Percentiles rank a stretch among this genome's conserved stretches.
Conservation (phyloP, 129 eudicot species). For the Flaveria bidentis region DNA sequence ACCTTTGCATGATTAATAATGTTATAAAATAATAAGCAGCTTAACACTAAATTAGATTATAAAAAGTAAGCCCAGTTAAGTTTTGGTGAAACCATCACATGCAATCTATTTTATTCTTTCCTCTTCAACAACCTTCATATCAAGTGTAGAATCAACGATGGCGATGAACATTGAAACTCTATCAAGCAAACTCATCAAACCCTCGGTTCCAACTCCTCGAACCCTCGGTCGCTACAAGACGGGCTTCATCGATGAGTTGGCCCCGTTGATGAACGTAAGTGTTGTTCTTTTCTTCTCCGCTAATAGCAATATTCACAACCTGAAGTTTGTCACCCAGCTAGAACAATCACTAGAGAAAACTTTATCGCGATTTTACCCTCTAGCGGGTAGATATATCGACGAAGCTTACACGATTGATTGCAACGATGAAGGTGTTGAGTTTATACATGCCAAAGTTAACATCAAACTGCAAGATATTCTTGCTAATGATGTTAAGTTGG, state of each 20-base stretch:
- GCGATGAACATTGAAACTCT: neutral
- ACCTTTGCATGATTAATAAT: neutral
- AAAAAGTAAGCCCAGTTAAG: neutral
- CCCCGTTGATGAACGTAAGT: neutral
- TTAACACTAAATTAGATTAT: neutral
- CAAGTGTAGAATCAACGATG: neutral
- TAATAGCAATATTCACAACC: neutral
- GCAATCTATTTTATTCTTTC: neutral
- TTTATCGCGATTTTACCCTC: neutral
- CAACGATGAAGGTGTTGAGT: slow-evolving; percentile 7
- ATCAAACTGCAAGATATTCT: slow-evolving; percentile 7
- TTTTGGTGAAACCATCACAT: neutral
- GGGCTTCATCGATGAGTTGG: neutral
- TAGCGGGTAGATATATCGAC: neutral
- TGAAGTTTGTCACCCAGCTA: neutral
- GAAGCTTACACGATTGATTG: neutral
- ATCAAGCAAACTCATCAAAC: slow-evolving; percentile 1
- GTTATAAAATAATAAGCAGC: neutral
- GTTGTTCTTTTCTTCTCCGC: neutral
- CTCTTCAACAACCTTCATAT: neutral
- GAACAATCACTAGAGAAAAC: neutral
- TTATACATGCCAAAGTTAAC: slow-evolving; percentile 7
- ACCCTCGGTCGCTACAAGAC: slow-evolving; percentile 3
- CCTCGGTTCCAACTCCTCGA: neutral
- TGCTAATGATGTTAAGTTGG: neutral